These are phyloP conservation scores for Tanacetum coccineum DNA, from an alignment of 129 eudicot genomes.

Conservation along the genomic window DNA sequence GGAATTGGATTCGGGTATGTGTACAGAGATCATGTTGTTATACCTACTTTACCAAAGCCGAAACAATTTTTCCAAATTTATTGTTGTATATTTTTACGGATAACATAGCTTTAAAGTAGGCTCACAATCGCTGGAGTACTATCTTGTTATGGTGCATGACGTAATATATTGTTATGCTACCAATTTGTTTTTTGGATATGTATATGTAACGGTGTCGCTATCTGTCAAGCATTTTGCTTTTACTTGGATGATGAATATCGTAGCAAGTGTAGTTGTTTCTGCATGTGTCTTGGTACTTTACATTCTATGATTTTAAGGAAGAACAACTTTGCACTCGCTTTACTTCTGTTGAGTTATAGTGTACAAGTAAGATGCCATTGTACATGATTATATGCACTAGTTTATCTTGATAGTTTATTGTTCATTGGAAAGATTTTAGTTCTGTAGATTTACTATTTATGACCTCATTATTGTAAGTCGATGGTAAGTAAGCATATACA, in stretches of 20 bases:
- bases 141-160: background rate
- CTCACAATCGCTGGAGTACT: background rate
- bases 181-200: background rate
- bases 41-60: background rate
- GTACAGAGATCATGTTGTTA: constrained; percentile 6
- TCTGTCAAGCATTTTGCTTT: background rate
- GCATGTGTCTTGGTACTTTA: constrained; percentile 14
- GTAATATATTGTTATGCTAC: background rate
- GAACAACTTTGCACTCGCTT: background rate
- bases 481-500: background rate
- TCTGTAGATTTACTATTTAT: background rate
- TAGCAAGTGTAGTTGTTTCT: constrained; percentile 3
- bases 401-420: background rate
- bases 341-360: constrained; percentile 18
- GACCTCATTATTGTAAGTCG: too few relatives aligned
- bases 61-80: background rate
- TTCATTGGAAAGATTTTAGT: background rate
- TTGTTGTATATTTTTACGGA: background rate
- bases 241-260: constrained; percentile 4
- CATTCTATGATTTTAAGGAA: background rate
- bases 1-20: background rate
- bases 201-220: background rate
- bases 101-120: background rate
- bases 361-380: background rate
- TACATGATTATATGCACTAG: background rate